phyloP scores from a whole-genome alignment of 2,329 filamentous ascomycete species.

The Calonectria henricotiae region DNA sequence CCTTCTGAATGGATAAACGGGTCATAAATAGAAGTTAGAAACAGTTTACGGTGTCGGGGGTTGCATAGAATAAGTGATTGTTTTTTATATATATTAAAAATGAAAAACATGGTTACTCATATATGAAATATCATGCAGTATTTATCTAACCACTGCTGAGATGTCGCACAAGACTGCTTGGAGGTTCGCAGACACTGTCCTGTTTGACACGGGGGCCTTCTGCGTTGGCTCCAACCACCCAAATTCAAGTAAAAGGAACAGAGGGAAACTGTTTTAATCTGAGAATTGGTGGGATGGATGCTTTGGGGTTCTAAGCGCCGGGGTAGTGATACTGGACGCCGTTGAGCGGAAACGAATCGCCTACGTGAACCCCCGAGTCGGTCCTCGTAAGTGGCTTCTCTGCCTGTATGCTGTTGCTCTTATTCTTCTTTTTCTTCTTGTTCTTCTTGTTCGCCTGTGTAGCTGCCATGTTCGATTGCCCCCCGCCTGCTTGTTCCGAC shows the following conservation, averaged over 20 bases:
- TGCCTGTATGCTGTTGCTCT: background rate
- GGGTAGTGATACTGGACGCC: background rate
- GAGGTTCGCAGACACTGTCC: background rate
- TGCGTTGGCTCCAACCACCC: too few relatives aligned
- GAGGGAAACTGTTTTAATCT: too few relatives aligned
- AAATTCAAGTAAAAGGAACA: too few relatives aligned
- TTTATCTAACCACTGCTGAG: background rate
- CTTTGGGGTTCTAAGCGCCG: background rate
- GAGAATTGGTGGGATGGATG: background rate
- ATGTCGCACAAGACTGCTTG: background rate
- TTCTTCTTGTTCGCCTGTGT: background rate
- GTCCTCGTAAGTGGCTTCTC: background rate
- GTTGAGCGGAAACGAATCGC: background rate
- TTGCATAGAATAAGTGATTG: background rate
- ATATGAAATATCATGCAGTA: background rate
- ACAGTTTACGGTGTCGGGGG: background rate
- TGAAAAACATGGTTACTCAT: constrained; percentile 6
- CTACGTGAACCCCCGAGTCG: constrained; percentile 4
- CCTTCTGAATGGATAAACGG: constrained; percentile 17
- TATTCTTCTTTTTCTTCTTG: background rate
- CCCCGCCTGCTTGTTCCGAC: background rate
- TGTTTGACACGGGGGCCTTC: background rate
- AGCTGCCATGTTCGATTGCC: background rate
- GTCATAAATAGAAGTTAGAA: constrained; percentile 2
- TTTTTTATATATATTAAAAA: too few relatives aligned